A percentile compares a stretch with the other conserved stretches of the same genome.
Conservation (phyloP, 2,329 filamentous ascomycete species). For the Aspergillus quadrilineatus region DNA sequence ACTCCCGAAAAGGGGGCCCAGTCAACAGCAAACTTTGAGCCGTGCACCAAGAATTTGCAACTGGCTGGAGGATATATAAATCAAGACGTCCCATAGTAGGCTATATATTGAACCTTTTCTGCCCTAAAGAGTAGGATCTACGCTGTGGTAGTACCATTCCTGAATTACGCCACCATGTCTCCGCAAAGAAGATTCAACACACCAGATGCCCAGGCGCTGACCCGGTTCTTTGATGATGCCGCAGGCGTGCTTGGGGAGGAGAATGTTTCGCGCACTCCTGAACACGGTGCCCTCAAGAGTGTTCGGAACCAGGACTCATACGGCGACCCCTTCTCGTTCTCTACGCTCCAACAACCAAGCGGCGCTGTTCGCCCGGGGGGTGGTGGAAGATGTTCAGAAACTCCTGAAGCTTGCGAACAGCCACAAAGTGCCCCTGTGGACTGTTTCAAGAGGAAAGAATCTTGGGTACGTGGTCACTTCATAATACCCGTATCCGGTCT, state of each 20-base stretch:
- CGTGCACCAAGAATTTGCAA: too few species aligned
- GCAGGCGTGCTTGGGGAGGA: slow-evolving; percentile 2
- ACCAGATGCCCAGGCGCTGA: neutral
- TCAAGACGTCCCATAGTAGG: too few species aligned
- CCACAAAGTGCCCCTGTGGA: slow-evolving; percentile 6
- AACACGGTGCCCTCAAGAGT: neutral
- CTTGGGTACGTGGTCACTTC: neutral
- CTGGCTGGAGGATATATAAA: too few species aligned
- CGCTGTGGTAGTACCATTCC: too few species aligned
- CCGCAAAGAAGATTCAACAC: neutral
- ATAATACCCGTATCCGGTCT: neutral
- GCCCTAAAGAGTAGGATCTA: too few species aligned
- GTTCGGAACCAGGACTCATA: slow-evolving; percentile 2
- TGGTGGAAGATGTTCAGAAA: slow-evolving; percentile 4
- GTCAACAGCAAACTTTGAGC: too few species aligned
- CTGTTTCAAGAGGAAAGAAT: slow-evolving; percentile 8
- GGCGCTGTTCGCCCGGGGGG: slow-evolving; percentile 1
- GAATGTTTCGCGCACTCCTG: slow-evolving; percentile 2
- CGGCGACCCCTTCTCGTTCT: slow-evolving; percentile 3
- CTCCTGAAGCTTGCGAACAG: slow-evolving; percentile 8
- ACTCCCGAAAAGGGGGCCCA: too few species aligned
- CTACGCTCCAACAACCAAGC: neutral
- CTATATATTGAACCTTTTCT: too few species aligned
- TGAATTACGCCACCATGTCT: neutral
- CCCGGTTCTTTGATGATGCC: neutral